A percentile compares a stretch with the other conserved stretches of the same genome.
Evolutionary conservation across 78 protist genomes (phyloP).

Genomic region (Dictyostelium discoideum): DNA sequence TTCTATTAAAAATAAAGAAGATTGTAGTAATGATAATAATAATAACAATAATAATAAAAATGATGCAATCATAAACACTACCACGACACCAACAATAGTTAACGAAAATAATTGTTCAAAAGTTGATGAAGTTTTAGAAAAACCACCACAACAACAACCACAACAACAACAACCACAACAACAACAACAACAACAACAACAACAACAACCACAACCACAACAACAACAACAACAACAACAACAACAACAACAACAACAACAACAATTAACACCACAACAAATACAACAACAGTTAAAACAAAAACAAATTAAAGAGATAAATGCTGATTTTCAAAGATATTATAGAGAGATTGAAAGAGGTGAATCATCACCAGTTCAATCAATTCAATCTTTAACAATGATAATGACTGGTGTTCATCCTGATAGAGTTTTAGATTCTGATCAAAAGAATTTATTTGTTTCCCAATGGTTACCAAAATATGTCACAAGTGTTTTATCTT

Average conservation of each 20-base stretch:
- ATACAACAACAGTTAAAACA: not conserved
- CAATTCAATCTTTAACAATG: not conserved
- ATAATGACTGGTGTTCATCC: not conserved
- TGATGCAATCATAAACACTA: not conserved
- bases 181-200: not conserved
- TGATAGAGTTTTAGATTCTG: not conserved
- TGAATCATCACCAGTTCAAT: not conserved
- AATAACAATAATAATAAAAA: too few relatives aligned
- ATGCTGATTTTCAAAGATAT: not conserved
- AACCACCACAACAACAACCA: not conserved
- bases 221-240: not conserved
- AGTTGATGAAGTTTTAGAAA: not conserved
- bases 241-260: not conserved
- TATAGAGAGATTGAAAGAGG: slow-evolving; percentile 23
- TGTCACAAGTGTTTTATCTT: slow-evolving; percentile 7
- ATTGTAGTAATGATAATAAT: too few relatives aligned
- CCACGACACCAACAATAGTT: not conserved
- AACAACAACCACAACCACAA: not conserved
- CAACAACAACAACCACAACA: not conserved
- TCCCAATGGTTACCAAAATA: slow-evolving; percentile 19
- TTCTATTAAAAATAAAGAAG: not conserved
- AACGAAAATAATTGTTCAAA: not conserved
- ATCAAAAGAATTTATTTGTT: not conserved
- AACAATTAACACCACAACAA: not conserved
- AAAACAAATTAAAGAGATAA: slow-evolving; percentile 16